A percentile compares a stretch with the other conserved stretches of the same genome.
Conservation (phyloP, 345 rosid genomes). For the Anastatica hierochuntica region DNA sequence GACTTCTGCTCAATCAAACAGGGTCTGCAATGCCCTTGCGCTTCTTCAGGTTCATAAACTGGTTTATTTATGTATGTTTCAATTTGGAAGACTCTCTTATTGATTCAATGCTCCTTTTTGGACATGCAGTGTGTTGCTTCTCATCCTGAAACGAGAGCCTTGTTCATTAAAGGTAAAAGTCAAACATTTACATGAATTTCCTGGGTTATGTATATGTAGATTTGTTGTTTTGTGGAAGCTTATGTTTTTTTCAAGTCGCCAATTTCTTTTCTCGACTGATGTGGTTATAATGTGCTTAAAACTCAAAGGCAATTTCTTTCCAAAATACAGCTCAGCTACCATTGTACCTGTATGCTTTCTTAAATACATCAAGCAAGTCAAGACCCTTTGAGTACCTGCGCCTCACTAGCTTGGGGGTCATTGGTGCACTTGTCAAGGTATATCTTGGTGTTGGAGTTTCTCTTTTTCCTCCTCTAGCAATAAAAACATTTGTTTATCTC, state of each 20-base stretch:
- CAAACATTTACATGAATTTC: conserved; percentile 2
- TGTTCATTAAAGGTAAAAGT: conserved; percentile 37
- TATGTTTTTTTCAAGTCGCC: neutral
- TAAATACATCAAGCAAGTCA: conserved; percentile 24
- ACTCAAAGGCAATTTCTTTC: neutral
- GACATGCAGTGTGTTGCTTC: conserved; percentile 42
- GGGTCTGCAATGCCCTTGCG: conserved; percentile 41
- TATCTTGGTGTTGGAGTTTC: neutral
- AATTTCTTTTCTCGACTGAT: too few relatives aligned
- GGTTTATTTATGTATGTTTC: neutral
- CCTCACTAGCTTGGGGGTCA: conserved; percentile 51
- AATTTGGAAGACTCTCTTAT: conserved; percentile 1
- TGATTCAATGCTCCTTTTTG: neutral
- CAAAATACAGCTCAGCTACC: conserved; percentile 40
- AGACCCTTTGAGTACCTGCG: conserved; percentile 42
- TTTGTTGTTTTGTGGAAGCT: neutral
- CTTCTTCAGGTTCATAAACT: conserved; percentile 42
- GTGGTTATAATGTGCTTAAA: too few relatives aligned
- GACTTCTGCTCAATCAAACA: conserved; percentile 14
- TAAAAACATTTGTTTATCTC: neutral
- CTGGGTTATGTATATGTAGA: neutral
- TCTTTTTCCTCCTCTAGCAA: neutral
- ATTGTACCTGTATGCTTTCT: conserved; percentile 38
- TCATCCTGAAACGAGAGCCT: conserved; percentile 38
- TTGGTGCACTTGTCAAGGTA: conserved; percentile 55